Base-by-base conservation (phyloP, 176 grass and related monocot species). In the Otatea glauca region DNA sequence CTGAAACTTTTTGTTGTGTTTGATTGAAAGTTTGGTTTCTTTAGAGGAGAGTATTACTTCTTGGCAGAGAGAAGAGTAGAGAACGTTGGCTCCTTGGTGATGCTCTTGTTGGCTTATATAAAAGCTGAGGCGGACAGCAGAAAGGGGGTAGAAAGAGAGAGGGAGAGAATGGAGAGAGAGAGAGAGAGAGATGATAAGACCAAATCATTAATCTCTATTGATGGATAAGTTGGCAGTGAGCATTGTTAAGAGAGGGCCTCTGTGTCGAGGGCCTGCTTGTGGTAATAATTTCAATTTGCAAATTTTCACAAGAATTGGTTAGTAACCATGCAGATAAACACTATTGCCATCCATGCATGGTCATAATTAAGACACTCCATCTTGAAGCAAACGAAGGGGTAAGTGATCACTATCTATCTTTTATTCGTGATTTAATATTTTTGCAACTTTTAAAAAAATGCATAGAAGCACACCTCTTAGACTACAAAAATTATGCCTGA, bases 181-280 rank as follows among this genome's bases (percentile, higher is more conserved):
- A 69, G 74, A 23, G 49, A 68, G 82, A 68, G 70, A 74, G 61
- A 51, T 73, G 85, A 78, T 85, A 85, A 88, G 86, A 73, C 72
- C 82, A 91, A 87, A 84, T 87, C 85, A 87, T 91, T 87, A 70
- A 88, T 91, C 77, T 85, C 77, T 81, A 77, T 82, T 88, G 58
- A 85, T 85, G 86, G 82, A 85, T 91, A 82, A 77, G 86, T 77
- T 88, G 72, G 85, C 89, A 84, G 80, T 75, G 80, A 60, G 77
- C 77, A 88, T 56, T 88, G 77, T 85, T 85, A 82, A 68, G 72
- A 83, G 75, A 69, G 89, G 89, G 75, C 1, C 89, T 80, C 67
- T 83, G 41, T 43, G 60, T 29, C 29, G 29, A 29, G 29, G 29
- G 29, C 29, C 29, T 29, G 29, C 29, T 29, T 29, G 29, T 29